Conservation (phyloP, 2,329 filamentous ascomycete species). For the Pestalotiopsis sp. region DNA sequence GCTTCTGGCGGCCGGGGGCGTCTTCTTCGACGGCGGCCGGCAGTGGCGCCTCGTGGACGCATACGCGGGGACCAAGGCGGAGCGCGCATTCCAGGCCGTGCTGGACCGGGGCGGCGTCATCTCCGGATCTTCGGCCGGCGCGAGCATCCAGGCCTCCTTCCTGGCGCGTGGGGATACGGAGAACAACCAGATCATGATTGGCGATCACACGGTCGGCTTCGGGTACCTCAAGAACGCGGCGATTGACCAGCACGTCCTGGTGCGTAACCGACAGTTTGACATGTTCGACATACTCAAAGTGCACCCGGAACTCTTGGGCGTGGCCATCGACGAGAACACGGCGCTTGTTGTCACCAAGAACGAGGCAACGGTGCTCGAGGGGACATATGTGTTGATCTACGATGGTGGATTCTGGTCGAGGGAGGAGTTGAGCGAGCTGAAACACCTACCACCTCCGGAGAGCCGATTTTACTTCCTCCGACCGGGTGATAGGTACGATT, state of each 20-base stretch:
- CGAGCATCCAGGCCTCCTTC: conserved; percentile 35
- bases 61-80: conserved; percentile 33
- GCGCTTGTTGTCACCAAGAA: conserved; percentile 33
- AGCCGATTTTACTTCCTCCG: conserved; percentile 32
- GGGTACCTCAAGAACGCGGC: conserved; percentile 31
- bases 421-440: conserved; percentile 29
- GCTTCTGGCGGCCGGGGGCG: conserved; percentile 24
- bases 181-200: conserved; percentile 33
- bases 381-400: conserved; percentile 34
- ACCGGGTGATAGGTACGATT: conserved; percentile 31
- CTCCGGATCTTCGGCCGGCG: conserved; percentile 32
- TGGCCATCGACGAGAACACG: conserved; percentile 36
- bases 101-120: conserved; percentile 31
- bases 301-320: conserved; percentile 31
- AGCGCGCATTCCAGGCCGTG: conserved; percentile 30
- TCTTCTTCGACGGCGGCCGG: conserved; percentile 35
- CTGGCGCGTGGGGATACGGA: conserved; percentile 34
- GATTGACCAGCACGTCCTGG: conserved; percentile 36
- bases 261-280: conserved; percentile 33
- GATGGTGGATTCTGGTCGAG: conserved; percentile 34
- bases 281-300: conserved; percentile 36
- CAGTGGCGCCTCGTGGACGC: conserved; percentile 37
- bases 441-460: conserved; percentile 26
- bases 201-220: conserved; percentile 34
- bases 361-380: conserved; percentile 28